Conservation (phyloP, 2,329 filamentous ascomycete species). For the Lomentospora prolificans region DNA sequence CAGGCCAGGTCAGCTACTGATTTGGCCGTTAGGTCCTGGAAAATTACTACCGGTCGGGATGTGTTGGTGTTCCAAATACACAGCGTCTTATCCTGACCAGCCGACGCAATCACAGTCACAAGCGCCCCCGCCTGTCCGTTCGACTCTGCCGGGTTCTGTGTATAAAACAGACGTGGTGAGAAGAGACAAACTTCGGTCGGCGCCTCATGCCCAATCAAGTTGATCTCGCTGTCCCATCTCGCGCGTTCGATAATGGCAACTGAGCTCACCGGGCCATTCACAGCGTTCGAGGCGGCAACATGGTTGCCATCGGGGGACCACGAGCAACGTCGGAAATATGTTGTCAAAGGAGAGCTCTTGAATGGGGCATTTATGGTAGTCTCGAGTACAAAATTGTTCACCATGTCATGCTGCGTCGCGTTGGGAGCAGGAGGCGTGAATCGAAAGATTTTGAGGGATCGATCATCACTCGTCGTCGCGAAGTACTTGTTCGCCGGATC, state of each 20-base stretch:
- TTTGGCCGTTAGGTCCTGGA: conserved; percentile 81
- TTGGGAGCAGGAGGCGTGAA: conserved; percentile 88
- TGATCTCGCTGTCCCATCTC: conserved; percentile 93
- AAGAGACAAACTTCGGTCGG: conserved; percentile 97
- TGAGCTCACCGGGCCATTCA: conserved; percentile 93
- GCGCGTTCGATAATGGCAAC: conserved; percentile 92
- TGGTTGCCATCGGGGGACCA: conserved; percentile 98
- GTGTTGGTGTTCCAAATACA: conserved; percentile 98
- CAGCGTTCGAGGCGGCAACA: conserved; percentile 92
- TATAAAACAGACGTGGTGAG: conserved; percentile 80
- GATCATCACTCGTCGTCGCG: conserved; percentile 92
- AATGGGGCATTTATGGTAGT: conserved; percentile 86
- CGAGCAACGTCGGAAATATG: conserved; percentile 91
- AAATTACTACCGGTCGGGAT: conserved; percentile 78
- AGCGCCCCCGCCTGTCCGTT: conserved; percentile 36
- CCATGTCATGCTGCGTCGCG: conserved; percentile 86
- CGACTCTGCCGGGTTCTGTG: conserved; percentile 48
- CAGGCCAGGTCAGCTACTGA: conserved; percentile 91
- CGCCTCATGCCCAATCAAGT: conserved; percentile 91
- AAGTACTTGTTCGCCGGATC: conserved; percentile 99
- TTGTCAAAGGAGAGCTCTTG: conserved; percentile 83
- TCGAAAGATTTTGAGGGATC: conserved; percentile 91
- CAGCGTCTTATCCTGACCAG: conserved; percentile 90
- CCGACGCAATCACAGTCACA: conserved; percentile 92
- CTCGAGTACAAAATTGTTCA: conserved; percentile 93